Evolutionary conservation across 169 alveolate species (phyloP).

Genomic region (Babesia microti): DNA sequence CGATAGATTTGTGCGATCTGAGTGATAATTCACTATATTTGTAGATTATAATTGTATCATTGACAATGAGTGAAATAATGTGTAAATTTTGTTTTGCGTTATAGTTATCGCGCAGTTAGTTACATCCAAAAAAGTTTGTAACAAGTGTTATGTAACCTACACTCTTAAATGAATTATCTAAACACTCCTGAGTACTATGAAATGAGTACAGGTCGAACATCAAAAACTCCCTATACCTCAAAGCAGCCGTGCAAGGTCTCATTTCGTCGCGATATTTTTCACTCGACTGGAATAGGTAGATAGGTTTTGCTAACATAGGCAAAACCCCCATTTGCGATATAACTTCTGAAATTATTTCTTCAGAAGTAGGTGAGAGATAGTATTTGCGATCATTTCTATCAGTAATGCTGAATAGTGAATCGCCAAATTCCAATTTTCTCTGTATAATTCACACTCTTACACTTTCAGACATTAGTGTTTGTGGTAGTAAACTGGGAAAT

Average conservation of each 20-base stretch:
- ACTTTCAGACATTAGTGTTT: constrained; percentile 3
- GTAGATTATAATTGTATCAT: not conserved
- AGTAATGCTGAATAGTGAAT: constrained; percentile 3
- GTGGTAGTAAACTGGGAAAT: constrained; percentile 30
- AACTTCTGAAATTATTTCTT: constrained; percentile 12
- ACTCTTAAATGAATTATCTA: constrained; percentile 19
- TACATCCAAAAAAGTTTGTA: constrained; percentile 6
- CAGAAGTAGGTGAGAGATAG: constrained; percentile 35
- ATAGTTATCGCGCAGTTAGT: not conserved
- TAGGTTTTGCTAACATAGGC: constrained; percentile 16
- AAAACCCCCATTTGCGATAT: constrained; percentile 8
- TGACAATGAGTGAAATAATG: constrained; percentile 1
- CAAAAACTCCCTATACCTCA: constrained; percentile 29
- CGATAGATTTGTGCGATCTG: not conserved
- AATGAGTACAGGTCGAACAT: constrained; percentile 43
- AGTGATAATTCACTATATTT: not conserved
- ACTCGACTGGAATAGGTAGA: constrained; percentile 18
- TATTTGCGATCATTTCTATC: constrained; percentile 9
- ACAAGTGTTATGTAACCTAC: constrained; percentile 10
- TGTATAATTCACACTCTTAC: constrained; percentile 1
- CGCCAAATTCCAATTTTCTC: too few relatives aligned
- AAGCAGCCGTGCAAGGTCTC: constrained; percentile 9
- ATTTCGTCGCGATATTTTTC: constrained; percentile 44
- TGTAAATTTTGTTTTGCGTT: not conserved
- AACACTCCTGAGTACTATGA: constrained; percentile 16